Evolutionary conservation across 495 filamentous ascomycete species (phyloP), one percentile per base, ranked within the genome.

Genomic region (Bryoglossum gracile): DNA sequence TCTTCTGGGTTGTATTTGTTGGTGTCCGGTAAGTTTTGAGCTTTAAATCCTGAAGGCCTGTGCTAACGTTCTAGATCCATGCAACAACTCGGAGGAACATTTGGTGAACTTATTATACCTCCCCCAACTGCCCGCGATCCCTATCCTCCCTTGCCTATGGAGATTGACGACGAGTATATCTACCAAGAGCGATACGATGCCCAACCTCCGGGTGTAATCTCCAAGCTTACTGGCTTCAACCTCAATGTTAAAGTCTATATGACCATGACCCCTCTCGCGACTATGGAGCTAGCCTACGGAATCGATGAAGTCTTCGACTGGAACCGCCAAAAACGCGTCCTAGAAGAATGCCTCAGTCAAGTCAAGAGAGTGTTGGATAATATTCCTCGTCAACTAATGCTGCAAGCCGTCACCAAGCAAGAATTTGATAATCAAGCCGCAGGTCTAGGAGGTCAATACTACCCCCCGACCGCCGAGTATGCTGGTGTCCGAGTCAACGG

Each of bases 121-220:
- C 85, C 86, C 2, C 76, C 80, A 19, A 92, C 87, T 0, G 74
- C 80, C 3, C 77, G 69, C 16, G 77, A 87, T 22, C 83, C 80
- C 3, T 89, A 90, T 61, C 88, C 89, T 1, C 86, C 86, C n/a
- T 65, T 87, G 1, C 89, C 89, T 0, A 58, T 77, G 3, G 87
- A 90, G 51, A 69, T 89, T 2, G 89, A 95, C 56, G 88, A 95
- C 56, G 77, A 82, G 24, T 89, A 74, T 50, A 80, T 95, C 39
- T 79, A 76, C 43, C 53, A 77, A 0, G 73, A 74, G 2, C 76
- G 83, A 47, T 70, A 84, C 38, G 68, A 78, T 23, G 66, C 67
- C 2, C 87, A 90, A 54, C 83, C 85, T 2, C 58, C 74, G 9
- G 75, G 71, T 5, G 65, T 71, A 10, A 63, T 86, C 0, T 84